Conservation (phyloP, 1,284 basidiomycete genomes). For the Malassezia sp. region DNA sequence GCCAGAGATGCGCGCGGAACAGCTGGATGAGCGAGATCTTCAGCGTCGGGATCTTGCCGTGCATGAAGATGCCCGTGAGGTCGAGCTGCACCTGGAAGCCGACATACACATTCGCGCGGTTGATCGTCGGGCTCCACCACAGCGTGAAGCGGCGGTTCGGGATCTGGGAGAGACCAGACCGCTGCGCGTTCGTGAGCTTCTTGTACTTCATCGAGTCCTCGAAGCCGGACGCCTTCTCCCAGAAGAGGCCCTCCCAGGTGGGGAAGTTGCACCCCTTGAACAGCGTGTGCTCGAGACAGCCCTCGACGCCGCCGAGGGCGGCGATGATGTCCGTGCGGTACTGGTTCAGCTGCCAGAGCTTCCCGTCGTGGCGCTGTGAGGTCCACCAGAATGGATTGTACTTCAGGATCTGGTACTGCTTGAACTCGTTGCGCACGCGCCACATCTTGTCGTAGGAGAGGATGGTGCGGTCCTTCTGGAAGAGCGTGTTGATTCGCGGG, state of each 20-base stretch:
- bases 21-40: constrained; percentile 81
- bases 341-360: constrained; percentile 94
- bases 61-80: constrained; percentile 74
- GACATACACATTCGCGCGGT: constrained; percentile 95
- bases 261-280: constrained; percentile 92
- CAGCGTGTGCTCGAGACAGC: constrained; percentile 88
- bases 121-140: constrained; percentile 95
- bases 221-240: constrained; percentile 58
- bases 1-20: constrained; percentile 99
- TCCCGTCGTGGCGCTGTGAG: constrained; percentile 91
- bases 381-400: constrained; percentile 96
- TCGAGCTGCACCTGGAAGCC: constrained; percentile 99
- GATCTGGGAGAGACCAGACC: constrained; percentile 92
- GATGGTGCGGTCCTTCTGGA: constrained; percentile 95
- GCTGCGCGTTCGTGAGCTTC: constrained; percentile 76
- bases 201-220: constrained; percentile 82
- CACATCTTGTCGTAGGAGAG: constrained; percentile 95
- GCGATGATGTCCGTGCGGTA: constrained; percentile 98
- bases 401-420: constrained; percentile 88
- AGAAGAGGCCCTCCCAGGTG: constrained; percentile 54
- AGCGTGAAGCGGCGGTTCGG: constrained; percentile 99
- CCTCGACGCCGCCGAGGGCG: constrained; percentile 94
- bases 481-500: constrained; percentile 89
- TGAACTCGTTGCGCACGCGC: constrained; percentile 75
- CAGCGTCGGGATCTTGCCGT: constrained; percentile 87